Base-by-base conservation (phyloP, 805 yeast genomes). In the Candida sonorensis region DNA sequence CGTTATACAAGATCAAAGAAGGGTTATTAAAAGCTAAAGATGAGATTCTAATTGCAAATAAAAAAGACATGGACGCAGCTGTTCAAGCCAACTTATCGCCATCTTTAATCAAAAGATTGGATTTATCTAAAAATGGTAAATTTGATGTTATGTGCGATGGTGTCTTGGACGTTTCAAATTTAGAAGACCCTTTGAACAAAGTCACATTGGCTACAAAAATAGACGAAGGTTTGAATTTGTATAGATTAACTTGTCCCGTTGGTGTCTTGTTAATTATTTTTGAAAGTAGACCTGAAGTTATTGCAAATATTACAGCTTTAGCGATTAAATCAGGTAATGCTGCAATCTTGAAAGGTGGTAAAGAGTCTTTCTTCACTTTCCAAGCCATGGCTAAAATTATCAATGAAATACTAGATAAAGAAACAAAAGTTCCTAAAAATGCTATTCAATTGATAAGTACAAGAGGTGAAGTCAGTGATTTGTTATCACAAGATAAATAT, bases 201-300 rank as follows among this genome's bases (percentile, higher is more conserved):
- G 61, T 82, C 40, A 81, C 92, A 2, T 64, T 92, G 46, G 87
- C 94, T 23, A 77, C 80, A 26, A 76, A 85, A 55, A 65, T 92
- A 20, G 99, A 92, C 54, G 95, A 86, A 33, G 94, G 85, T n/a
- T 71, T 92, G 42, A 81, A 77, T 31, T 63, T 92, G 38, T 81
- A 77, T 57, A 67, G 95, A 51, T 69, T 90, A 10, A 81, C 95
- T 5, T 83, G 95, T 17, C 98, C 99, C 10, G 87, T 92, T 5
- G 99, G 99, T 13, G 97, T 86, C 0, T 59, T 92, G 27, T 66
- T 92, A 40, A 87, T 92, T 28, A 94, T 92, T 34, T 92, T 92
- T 56, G 99, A 92, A 60, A 77, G 95, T 19, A 74, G 99, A 51
- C 99, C 99, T 23, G 99, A 92, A 56, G 98, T 92, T 9, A 92